Conservation (phyloP, 2,329 filamentous ascomycete genomes). For the Scopulariopsis brevicaulis region DNA sequence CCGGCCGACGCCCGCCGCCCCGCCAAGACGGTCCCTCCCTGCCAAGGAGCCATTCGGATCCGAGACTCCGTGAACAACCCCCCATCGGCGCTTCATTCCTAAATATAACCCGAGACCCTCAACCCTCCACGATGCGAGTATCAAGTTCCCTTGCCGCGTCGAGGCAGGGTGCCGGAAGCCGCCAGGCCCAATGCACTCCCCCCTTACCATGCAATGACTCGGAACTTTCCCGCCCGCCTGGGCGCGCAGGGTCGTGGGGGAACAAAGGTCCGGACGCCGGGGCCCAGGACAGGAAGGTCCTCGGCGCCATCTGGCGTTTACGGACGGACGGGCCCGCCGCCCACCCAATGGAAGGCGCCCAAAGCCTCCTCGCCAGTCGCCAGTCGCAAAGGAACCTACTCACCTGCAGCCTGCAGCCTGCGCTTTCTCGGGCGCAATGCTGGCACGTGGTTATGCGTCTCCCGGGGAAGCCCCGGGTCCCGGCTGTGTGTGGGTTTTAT, state of each 20-base stretch:
- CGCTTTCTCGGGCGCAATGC: not conserved
- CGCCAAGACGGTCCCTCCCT: not conserved
- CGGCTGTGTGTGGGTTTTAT: not conserved
- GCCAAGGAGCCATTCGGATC: not conserved
- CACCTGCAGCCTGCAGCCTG: too few species aligned
- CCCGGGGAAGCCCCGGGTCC: not conserved
- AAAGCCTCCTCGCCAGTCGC: not conserved
- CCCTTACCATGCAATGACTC: not conserved
- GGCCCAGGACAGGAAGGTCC: not conserved
- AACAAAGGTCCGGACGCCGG: not conserved
- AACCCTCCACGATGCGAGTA: not conserved
- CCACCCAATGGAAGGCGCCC: not conserved
- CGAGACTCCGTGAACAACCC: not conserved
- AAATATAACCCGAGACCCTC: not conserved
- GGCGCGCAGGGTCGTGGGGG: not conserved
- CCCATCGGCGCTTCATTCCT: not conserved
- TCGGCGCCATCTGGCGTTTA: not conserved
- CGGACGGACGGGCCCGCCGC: not conserved
- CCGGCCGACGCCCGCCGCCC: not conserved
- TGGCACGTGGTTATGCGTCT: not conserved
- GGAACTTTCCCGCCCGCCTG: not conserved
- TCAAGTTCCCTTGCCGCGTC: not conserved
- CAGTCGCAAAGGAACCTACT: too few species aligned
- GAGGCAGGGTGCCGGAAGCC: not conserved
- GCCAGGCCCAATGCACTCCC: not conserved